Evolutionary conservation across 768 basidiomycete species (phyloP).

Genomic region (Mycena vitilis): DNA sequence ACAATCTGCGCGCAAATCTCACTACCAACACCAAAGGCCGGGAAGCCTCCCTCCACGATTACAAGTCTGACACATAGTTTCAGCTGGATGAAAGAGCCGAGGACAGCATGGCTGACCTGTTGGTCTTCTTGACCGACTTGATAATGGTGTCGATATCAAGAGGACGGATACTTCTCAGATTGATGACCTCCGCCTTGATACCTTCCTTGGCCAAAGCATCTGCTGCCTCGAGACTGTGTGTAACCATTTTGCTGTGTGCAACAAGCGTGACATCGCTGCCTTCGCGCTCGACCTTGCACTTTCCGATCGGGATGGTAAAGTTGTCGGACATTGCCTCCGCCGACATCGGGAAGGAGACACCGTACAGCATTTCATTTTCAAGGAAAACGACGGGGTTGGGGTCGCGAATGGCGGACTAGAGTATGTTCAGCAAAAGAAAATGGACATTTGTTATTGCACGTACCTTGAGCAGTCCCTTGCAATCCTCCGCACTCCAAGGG

Average conservation of each 20-base stretch:
- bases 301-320: conserved; percentile 96
- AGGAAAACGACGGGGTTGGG: conserved; percentile 99
- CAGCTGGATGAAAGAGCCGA: background rate
- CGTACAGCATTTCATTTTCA: conserved; percentile 99
- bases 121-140: conserved; percentile 98
- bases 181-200: conserved; percentile 97
- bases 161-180: conserved; percentile 94
- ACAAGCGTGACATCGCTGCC: conserved; percentile 96
- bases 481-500: conserved; percentile 99
- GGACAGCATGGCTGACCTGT: conserved; percentile 66
- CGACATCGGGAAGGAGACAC: conserved; percentile 96
- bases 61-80: conserved; percentile 69
- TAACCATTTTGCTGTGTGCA: conserved; percentile 98
- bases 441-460: conserved; percentile 30
- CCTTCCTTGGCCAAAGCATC: conserved; percentile 95
- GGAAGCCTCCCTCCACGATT: conserved; percentile 98
- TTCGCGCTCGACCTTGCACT: conserved; percentile 94
- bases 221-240: conserved; percentile 94
- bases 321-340: conserved; percentile 94
- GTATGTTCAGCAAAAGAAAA: conserved; percentile 2
- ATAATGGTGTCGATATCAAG: conserved; percentile 98
- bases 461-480: conserved; percentile 97
- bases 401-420: conserved; percentile 93
- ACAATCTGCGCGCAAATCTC: conserved; percentile 98
- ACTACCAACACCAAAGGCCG: conserved; percentile 96